A percentile compares a stretch with the other conserved stretches of the same genome.
Conservation (phyloP, 2,329 filamentous ascomycete genomes). For the Metarhizium brunneum region DNA sequence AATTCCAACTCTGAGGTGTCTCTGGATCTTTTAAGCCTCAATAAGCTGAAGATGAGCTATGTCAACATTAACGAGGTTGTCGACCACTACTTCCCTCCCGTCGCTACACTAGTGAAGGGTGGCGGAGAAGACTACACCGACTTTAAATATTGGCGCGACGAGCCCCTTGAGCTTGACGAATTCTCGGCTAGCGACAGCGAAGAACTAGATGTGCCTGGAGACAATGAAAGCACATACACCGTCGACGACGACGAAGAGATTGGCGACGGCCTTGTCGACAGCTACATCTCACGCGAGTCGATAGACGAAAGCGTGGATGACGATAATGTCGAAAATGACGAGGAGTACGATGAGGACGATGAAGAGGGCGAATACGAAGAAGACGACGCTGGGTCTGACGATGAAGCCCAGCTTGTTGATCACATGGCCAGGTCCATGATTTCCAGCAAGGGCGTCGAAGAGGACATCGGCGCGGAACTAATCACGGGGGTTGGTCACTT, state of each 20-base stretch:
- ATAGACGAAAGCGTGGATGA: constrained; percentile 27
- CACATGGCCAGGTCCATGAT: constrained; percentile 8
- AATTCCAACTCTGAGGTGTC: constrained; percentile 96
- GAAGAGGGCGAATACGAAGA: constrained; percentile 32
- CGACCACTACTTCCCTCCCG: constrained; percentile 94
- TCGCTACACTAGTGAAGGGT: constrained; percentile 75
- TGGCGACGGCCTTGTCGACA: constrained; percentile 38
- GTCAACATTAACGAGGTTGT: constrained; percentile 95
- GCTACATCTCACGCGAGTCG: constrained; percentile 45
- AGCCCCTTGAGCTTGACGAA: constrained; percentile 73
- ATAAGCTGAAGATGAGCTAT: constrained; percentile 94
- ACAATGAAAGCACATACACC: constrained; percentile 33
- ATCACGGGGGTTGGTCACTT: constrained; percentile 52
- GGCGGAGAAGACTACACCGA: constrained; percentile 94
- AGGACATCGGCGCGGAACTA: constrained; percentile 45
- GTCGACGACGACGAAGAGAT: constrained; percentile 34
- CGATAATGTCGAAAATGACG: constrained; percentile 32
- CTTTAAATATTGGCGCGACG: constrained; percentile 92
- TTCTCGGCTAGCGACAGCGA: constrained; percentile 74
- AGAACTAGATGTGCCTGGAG: constrained; percentile 41
- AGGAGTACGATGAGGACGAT: constrained; percentile 30
- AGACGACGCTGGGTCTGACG: constrained; percentile 13
- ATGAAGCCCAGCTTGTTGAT: constrained; percentile 8
- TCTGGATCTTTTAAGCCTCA: constrained; percentile 79
- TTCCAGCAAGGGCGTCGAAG: constrained; percentile 17